Evolutionary conservation across 129 eudicot genomes (phyloP).

Genomic region (Erigeron canadensis): DNA sequence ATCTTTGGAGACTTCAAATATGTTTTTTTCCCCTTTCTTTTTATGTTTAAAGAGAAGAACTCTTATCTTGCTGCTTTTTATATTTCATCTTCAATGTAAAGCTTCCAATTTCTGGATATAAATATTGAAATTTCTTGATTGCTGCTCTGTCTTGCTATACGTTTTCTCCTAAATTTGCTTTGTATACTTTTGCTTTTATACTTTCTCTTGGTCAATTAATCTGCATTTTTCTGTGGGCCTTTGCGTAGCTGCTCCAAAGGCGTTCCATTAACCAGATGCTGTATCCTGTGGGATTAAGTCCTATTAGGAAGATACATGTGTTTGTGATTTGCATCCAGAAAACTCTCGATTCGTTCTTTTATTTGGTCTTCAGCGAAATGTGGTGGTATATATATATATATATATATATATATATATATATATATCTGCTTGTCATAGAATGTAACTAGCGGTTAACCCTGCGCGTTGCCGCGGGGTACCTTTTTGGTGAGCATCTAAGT

Average conservation of each 20-base stretch:
- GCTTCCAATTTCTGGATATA: conserved; percentile 16
- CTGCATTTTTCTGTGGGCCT: neutral
- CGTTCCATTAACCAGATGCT: no score
- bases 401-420: no score
- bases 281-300: no score
- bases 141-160: neutral
- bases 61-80: conserved; percentile 23
- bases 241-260: neutral
- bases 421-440: neutral
- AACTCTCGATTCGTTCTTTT: neutral
- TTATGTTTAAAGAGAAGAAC: conserved; percentile 5
- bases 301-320: no score
- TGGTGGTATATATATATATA: neutral
- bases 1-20: conserved; percentile 5
- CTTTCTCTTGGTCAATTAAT: neutral
- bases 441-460: no score
- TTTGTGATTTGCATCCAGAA: no score
- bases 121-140: conserved; percentile 28
- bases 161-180: neutral
- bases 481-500: no score
- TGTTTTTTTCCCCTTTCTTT: conserved; percentile 14
- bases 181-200: conserved; percentile 1
- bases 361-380: neutral
- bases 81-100: conserved; percentile 30
- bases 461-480: no score